A percentile compares a stretch with the other conserved stretches of the same genome.
These are phyloP conservation scores for Jamesozyma rosinii DNA, from an alignment of 805 yeast genomes.

Conservation along the genomic window DNA sequence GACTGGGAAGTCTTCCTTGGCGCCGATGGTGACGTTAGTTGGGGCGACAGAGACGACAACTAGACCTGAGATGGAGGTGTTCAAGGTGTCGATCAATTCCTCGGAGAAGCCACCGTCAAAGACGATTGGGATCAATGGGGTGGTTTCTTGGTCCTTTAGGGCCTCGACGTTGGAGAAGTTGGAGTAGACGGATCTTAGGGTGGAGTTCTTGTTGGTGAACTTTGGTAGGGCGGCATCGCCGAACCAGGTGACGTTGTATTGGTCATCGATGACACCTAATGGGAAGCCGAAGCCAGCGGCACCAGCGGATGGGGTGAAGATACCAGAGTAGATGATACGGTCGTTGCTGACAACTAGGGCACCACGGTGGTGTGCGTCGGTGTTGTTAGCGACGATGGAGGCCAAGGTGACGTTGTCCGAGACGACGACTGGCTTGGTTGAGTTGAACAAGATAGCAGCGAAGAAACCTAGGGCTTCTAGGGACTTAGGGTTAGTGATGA, in stretches of 20 bases:
- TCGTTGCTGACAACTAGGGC: conserved; percentile 16
- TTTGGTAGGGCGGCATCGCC: conserved; percentile 19
- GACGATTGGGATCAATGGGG: conserved; percentile 22
- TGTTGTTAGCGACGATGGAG: conserved; percentile 15
- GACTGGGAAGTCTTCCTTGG: conserved; percentile 15
- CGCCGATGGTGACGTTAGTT: conserved; percentile 15
- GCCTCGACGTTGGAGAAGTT: conserved; percentile 16
- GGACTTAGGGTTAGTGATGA: conserved; percentile 15
- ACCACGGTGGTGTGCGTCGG: conserved; percentile 16
- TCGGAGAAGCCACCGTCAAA: conserved; percentile 20
- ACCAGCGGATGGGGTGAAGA: conserved; percentile 14
- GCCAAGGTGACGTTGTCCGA: conserved; percentile 16
- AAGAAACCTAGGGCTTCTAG: conserved; percentile 25
- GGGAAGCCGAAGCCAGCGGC: conserved; percentile 12
- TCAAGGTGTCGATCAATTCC: conserved; percentile 14
- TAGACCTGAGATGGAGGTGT: conserved; percentile 19
- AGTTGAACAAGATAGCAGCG: conserved; percentile 16
- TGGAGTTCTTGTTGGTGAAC: conserved; percentile 13
- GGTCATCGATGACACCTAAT: conserved; percentile 19
- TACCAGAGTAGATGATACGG: conserved; percentile 20
- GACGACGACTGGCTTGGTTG: conserved; percentile 20
- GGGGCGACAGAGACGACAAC: conserved; percentile 21
- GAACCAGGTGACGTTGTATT: conserved; percentile 19
- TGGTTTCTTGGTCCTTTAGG: conserved; percentile 3
- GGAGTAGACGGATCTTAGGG: conserved; percentile 15